Conservation (phyloP, 208 protist species). For the Naegleria lovaniensis region DNA sequence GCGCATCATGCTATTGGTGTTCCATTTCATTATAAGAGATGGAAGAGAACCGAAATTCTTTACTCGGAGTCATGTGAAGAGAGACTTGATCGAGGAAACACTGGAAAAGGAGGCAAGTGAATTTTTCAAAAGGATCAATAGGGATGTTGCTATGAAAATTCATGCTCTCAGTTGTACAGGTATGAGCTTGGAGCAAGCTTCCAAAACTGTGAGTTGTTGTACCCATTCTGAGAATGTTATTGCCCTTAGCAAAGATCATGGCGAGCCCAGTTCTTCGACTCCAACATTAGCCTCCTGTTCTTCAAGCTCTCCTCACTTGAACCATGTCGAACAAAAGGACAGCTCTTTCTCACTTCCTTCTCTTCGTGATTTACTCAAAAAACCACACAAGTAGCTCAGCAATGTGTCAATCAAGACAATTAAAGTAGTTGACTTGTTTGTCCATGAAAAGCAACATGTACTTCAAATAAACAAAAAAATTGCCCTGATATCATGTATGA, state of each 20-base stretch:
- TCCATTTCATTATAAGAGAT: slow-evolving; percentile 23
- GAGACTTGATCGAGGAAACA: background rate
- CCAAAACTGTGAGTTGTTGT: background rate
- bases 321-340: too few relatives aligned
- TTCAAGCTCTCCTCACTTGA: background rate
- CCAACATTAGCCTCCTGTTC: background rate
- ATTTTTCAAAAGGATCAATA: slow-evolving; percentile 12
- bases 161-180: background rate
- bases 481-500: too few relatives aligned
- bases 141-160: background rate
- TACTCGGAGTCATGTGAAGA: background rate
- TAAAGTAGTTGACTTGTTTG: too few relatives aligned
- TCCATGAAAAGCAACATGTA: too few relatives aligned
- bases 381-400: background rate
- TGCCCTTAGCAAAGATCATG: background rate
- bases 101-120: background rate
- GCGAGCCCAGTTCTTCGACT: too few relatives aligned
- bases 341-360: background rate
- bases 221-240: background rate
- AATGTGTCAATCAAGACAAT: too few relatives aligned
- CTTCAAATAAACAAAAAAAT: too few relatives aligned
- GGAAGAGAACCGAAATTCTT: slow-evolving; percentile 22
- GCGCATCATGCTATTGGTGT: background rate
- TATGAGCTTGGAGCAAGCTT: background rate
- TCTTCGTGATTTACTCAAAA: background rate